These are phyloP conservation scores for Solanum stenotomum DNA, from an alignment of 257 asterid species.

Conservation along the genomic window DNA sequence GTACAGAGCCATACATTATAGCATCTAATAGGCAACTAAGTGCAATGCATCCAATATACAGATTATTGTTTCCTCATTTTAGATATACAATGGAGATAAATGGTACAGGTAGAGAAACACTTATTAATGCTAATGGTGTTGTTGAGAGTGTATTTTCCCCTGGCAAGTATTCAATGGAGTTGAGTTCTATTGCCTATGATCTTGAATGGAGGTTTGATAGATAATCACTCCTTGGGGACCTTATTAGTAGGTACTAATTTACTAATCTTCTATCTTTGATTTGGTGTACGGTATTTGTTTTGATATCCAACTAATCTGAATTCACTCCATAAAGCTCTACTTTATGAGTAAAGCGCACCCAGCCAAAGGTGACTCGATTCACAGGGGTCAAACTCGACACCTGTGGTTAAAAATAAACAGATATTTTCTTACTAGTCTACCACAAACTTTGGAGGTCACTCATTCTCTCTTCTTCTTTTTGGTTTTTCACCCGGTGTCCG, in stretches of 20 bases:
- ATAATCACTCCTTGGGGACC: conserved; percentile 57
- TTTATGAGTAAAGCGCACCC: not conserved
- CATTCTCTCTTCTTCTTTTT: not conserved
- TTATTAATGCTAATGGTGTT: conserved; percentile 49
- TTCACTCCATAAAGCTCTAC: not conserved
- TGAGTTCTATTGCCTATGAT: conserved; percentile 57
- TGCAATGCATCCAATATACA: conserved; percentile 64
- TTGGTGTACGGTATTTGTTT: not conserved
- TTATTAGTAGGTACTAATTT: conserved; percentile 51
- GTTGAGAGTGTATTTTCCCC: conserved; percentile 52
- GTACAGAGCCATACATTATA: conserved; percentile 72
- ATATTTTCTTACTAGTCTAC: not conserved
- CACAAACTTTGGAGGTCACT: not conserved
- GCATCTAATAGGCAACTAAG: conserved; percentile 67
- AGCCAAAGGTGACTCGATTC: not conserved
- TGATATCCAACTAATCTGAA: not conserved
- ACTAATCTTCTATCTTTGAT: not conserved
- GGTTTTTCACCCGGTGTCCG: not conserved
- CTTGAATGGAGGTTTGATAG: conserved; percentile 59
- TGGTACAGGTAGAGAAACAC: conserved; percentile 51
- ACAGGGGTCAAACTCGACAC: not conserved
- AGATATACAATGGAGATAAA: conserved; percentile 92
- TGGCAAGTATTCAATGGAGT: conserved; percentile 37
- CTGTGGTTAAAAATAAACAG: not conserved
- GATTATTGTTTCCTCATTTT: conserved; percentile 59